These are phyloP conservation scores for Colletotrichum tamarilloi DNA, from an alignment of 2,329 filamentous ascomycete genomes.

Conservation along the genomic window DNA sequence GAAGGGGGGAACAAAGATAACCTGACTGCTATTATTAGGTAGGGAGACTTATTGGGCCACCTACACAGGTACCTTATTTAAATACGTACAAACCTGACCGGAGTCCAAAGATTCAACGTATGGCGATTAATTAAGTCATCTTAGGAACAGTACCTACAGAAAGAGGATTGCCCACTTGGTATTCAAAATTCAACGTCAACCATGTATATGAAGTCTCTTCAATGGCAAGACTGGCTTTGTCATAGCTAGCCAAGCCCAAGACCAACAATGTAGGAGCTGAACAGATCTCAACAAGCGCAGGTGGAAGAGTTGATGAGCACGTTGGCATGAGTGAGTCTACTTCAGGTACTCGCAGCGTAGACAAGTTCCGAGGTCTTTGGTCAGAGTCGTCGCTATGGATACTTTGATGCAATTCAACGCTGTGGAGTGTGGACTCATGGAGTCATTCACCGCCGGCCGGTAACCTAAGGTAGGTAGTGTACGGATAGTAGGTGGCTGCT, in stretches of 20 bases:
- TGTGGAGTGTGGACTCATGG: constrained; percentile 4
- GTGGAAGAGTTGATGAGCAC: not conserved
- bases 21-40: not conserved
- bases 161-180: not conserved
- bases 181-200: not conserved
- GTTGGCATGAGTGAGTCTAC: not conserved
- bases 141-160: too few species aligned
- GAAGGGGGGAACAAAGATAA: not conserved
- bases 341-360: not conserved
- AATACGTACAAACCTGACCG: too few species aligned
- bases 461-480: too few species aligned
- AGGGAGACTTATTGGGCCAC: constrained; percentile 2
- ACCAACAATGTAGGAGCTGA: not conserved
- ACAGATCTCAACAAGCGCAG: not conserved
- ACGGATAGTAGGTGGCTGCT: not conserved
- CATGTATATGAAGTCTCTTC: not conserved
- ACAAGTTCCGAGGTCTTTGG: not conserved
- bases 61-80: not conserved
- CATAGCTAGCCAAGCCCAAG: not conserved
- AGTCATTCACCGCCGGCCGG: constrained; percentile 8
- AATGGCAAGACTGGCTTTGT: not conserved
- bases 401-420: not conserved
- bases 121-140: too few species aligned
- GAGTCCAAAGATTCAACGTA: too few species aligned
- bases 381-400: not conserved